Conservation (phyloP, 2,329 filamentous ascomycete genomes). For the Leptographium flavum region DNA sequence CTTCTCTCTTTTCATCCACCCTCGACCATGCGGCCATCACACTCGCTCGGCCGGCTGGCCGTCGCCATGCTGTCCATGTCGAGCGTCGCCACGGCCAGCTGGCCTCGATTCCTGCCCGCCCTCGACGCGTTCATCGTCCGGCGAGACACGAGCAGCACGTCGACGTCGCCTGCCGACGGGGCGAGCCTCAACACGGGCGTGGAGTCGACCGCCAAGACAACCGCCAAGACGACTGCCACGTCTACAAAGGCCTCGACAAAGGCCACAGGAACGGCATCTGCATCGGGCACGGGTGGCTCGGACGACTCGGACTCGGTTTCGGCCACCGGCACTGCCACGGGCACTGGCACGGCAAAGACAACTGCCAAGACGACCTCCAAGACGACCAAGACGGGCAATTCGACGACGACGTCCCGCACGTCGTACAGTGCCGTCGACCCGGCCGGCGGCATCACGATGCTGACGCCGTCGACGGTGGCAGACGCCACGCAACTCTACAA, state of each 20-base stretch:
- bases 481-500: conserved; percentile 39
- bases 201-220: conserved; percentile 1
- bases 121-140: conserved; percentile 38
- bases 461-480: conserved; percentile 31
- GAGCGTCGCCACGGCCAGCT: conserved; percentile 28
- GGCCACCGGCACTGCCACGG: conserved; percentile 14
- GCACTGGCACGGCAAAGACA: conserved; percentile 13
- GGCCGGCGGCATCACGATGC: conserved; percentile 37
- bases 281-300: conserved; percentile 6
- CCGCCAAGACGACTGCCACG: conserved; percentile 12
- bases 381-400: conserved; percentile 13
- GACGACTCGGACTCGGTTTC: neutral
- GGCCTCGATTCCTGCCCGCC: conserved; percentile 38
- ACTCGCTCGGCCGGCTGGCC: conserved; percentile 30
- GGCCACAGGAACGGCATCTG: conserved; percentile 11
- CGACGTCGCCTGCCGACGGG: neutral
- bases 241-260: neutral
- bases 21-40: conserved; percentile 18
- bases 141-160: conserved; percentile 8
- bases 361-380: conserved; percentile 2
- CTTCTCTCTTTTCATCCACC: neutral
- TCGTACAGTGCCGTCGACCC: conserved; percentile 30
- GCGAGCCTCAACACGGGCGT: no score
- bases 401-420: conserved; percentile 17
- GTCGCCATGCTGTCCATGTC: conserved; percentile 37